phyloP scores from a whole-genome alignment of 257 asterid species.

The Lycium barbarum region DNA sequence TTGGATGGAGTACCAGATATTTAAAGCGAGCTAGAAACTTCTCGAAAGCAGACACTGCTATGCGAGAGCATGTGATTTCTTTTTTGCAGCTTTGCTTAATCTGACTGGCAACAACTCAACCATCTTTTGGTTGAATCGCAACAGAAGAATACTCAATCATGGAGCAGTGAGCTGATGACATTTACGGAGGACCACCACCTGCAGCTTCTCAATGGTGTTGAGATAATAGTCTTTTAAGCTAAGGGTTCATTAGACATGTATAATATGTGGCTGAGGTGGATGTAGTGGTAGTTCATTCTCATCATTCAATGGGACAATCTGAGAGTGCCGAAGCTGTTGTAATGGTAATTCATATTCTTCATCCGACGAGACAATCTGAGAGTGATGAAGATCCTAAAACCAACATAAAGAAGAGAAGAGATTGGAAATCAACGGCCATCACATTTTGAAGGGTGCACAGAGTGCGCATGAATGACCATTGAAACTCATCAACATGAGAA shows the following conservation, averaged over 20 bases:
- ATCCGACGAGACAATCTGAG: background rate
- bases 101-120: background rate
- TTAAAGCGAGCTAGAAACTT: background rate
- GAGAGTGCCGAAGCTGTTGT: conserved; percentile 9
- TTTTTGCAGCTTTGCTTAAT: background rate
- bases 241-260: conserved; percentile 39
- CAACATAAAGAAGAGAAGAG: background rate
- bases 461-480: too few relatives aligned
- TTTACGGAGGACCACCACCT: background rate
- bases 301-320: conserved; percentile 26
- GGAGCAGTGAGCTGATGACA: background rate
- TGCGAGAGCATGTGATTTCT: background rate
- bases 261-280: conserved; percentile 46
- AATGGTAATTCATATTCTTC: conserved; percentile 28
- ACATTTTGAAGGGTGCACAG: background rate
- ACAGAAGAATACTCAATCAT: background rate
- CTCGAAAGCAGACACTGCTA: background rate
- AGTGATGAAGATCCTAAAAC: conserved; percentile 26
- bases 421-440: background rate
- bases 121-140: background rate
- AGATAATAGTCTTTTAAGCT: background rate
- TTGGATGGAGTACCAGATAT: background rate
- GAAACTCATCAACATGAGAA: too few relatives aligned
- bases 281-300: conserved; percentile 48
- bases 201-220: background rate